These are phyloP conservation scores for Phialemoniopsis sp. DNA, from an alignment of 2,329 filamentous ascomycete genomes.

Conservation along the genomic window DNA sequence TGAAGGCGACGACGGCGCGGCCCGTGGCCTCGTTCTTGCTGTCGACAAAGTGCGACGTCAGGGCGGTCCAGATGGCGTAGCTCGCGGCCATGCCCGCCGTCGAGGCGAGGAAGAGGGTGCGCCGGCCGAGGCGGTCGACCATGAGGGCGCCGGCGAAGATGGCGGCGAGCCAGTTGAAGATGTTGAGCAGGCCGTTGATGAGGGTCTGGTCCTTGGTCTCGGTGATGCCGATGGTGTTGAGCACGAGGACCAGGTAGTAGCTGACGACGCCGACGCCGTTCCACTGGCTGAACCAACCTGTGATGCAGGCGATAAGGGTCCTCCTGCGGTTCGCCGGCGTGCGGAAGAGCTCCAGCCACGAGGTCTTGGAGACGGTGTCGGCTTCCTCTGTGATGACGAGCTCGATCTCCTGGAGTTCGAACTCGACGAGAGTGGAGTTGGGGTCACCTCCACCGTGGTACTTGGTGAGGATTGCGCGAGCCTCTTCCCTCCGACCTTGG, in stretches of 20 bases:
- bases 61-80: conserved; percentile 31
- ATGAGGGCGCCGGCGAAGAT: conserved; percentile 22
- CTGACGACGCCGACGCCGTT: conserved; percentile 2
- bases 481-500: conserved; percentile 44
- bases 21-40: conserved; percentile 25
- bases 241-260: conserved; percentile 5
- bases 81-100: conserved; percentile 26
- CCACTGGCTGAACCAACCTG: conserved; percentile 5
- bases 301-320: conserved; percentile 3
- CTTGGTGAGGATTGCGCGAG: conserved; percentile 43
- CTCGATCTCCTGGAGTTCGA: not conserved
- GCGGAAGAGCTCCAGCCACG: conserved; percentile 2
- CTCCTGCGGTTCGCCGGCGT: conserved; percentile 6
- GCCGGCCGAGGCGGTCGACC: conserved; percentile 34
- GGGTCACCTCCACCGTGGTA: conserved; percentile 1
- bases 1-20: not conserved
- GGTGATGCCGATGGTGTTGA: conserved; percentile 6
- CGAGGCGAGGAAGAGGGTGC: conserved; percentile 30
- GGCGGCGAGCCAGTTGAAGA: conserved; percentile 1
- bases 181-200: conserved; percentile 6
- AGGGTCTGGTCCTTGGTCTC: not conserved
- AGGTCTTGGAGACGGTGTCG: conserved; percentile 18
- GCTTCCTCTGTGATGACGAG: conserved; percentile 31
- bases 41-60: conserved; percentile 24
- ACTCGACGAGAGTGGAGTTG: not conserved